Evolutionary conservation across 2,329 filamentous ascomycete species (phyloP).

Genomic region (Ceratocystis cubensis): DNA sequence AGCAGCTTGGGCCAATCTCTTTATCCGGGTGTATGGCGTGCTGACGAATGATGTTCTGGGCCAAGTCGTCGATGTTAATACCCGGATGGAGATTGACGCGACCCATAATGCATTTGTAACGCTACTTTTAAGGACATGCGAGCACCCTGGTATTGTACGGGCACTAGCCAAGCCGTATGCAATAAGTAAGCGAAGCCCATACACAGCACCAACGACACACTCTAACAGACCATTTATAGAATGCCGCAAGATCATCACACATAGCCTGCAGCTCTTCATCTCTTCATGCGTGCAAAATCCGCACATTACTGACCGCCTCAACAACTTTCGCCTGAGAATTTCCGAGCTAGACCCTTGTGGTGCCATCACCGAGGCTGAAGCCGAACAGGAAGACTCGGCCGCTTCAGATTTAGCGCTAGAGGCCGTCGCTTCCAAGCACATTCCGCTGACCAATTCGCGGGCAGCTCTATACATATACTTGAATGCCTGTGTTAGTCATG

Average conservation of each 20-base stretch:
- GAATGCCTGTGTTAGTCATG: conserved; percentile 56
- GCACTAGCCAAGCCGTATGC: conserved; percentile 41
- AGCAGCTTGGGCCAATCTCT: conserved; percentile 47
- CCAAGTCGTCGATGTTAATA: conserved; percentile 33
- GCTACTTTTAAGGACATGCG: conserved; percentile 48
- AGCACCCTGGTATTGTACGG: conserved; percentile 44
- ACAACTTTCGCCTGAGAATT: conserved; percentile 46
- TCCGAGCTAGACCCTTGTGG: conserved; percentile 35
- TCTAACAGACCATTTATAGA: conserved; percentile 27
- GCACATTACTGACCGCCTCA: conserved; percentile 42
- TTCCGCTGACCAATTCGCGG: conserved; percentile 61
- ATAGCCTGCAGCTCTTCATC: conserved; percentile 42
- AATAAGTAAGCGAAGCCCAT: conserved; percentile 7
- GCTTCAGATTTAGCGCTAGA: conserved; percentile 37
- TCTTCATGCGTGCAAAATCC: conserved; percentile 44
- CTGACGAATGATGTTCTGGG: conserved; percentile 39
- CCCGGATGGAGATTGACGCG: conserved; percentile 46
- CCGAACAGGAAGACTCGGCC: conserved; percentile 33
- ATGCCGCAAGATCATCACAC: conserved; percentile 37
- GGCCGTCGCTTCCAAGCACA: conserved; percentile 45
- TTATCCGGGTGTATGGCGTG: conserved; percentile 38
- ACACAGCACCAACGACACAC: neutral
- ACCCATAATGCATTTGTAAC: conserved; percentile 52
- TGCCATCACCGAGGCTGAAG: neutral
- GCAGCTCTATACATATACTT: conserved; percentile 77